phyloP scores from a whole-genome alignment of 139 green algal genomes.

The Chlorella sp. region DNA sequence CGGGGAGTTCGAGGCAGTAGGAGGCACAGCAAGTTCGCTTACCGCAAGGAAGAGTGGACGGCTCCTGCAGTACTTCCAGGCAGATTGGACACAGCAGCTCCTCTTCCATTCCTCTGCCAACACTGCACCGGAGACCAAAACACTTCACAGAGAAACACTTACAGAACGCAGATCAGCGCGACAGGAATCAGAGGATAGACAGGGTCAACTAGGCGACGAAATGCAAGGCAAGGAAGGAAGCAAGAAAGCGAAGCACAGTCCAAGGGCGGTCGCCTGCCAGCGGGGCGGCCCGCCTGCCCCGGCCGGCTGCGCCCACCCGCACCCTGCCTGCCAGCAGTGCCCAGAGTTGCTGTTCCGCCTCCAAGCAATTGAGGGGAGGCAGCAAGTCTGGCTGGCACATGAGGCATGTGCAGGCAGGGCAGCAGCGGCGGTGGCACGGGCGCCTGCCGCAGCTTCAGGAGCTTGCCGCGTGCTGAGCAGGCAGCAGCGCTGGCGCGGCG shows the following conservation, averaged over 20 bases:
- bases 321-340: background rate
- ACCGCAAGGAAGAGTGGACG: constrained; percentile 3
- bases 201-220: too few relatives aligned
- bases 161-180: background rate
- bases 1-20: too few relatives aligned
- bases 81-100: background rate
- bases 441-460: too few relatives aligned
- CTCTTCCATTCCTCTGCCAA: background rate
- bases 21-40: background rate
- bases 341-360: constrained; percentile 1
- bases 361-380: background rate
- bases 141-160: background rate
- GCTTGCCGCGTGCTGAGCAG: too few relatives aligned
- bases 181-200: background rate
- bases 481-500: too few relatives aligned
- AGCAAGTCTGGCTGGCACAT: background rate
- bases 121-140: too few relatives aligned
- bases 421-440: background rate
- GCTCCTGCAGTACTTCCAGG: background rate
- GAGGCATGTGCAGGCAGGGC: too few relatives aligned
- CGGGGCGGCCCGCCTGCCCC: background rate
- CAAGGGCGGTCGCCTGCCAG: background rate
- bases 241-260: background rate
- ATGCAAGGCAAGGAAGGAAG: too few relatives aligned
- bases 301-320: too few relatives aligned